Base-by-base conservation (phyloP, 495 filamentous ascomycete species). In the Aspergillus biplanus region DNA sequence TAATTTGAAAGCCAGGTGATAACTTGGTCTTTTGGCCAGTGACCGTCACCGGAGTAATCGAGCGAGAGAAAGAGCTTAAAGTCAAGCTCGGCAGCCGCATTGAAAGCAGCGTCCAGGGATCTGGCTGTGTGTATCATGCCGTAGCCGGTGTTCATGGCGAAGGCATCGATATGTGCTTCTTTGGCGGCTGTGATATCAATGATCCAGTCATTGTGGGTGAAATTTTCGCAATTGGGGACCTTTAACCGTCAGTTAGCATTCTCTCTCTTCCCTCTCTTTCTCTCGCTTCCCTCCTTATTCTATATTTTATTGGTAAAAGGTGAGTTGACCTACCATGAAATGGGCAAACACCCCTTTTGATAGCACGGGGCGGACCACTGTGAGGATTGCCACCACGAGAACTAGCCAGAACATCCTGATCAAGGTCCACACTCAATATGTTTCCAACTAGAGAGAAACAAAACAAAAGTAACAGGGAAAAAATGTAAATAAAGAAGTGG, bases 11-110 rank as follows among this genome's bases (percentile, higher is more conserved):
- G 76, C 18, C 83, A 75, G 13, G 66, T 63, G 13, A 82, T 69
- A 9, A 92, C 88, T 54, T 85, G 75, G 15, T 76, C 68, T 7
- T 82, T 71, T 0, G 73, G 66, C 89, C 89, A 92, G 35, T 71
- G 73, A 1, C 86, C 75, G 66, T 82, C 68, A 58, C 82, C 86
- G 64, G 83, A 70, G 67, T 87, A 86, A 70, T 92, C 90, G 62
- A 93, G 90, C 0, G 90, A 93, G 50, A 92, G 70, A 69, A 92
- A 90, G 35, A 92, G 56, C 47, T 80, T 84, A 73, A 93, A 91
- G 32, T 74, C 70, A 12, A 79, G 68, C 7, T 71, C 55, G 12
- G 81, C 78, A n/a, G 89, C 89, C 1, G 80, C 83, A 6, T 74
- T 54, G 66, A 87, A 90, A 0, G 85, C 88, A 7, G 83, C 61